A percentile compares a stretch with the other conserved stretches of the same genome.
Evolutionary conservation across 2,329 filamentous ascomycete species (phyloP).

Genomic region (Incumbomyces delicatus): DNA sequence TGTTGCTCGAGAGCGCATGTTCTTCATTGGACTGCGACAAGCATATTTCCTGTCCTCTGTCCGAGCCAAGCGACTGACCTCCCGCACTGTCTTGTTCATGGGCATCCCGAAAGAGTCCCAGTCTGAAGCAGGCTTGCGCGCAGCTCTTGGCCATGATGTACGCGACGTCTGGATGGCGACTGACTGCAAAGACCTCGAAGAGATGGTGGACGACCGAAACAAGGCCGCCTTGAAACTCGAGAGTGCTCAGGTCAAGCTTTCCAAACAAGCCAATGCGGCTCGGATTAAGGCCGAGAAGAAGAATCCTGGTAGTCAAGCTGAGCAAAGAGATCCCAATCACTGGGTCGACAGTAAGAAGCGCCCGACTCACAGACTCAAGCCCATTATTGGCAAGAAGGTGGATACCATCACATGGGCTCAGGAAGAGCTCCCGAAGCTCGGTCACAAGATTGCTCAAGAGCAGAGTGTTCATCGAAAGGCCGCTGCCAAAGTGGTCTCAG

Average conservation of each 20-base stretch:
- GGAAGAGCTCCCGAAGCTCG: slow-evolving; percentile 59
- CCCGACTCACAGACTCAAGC: slow-evolving; percentile 61
- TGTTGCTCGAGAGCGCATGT: slow-evolving; percentile 77
- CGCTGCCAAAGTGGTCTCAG: slow-evolving; percentile 55
- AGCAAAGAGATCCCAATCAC: slow-evolving; percentile 9
- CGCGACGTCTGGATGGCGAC: slow-evolving; percentile 73
- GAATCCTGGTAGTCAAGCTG: slow-evolving; percentile 48
- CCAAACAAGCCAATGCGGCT: slow-evolving; percentile 64
- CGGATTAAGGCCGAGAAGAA: slow-evolving; percentile 49
- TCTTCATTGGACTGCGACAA: slow-evolving; percentile 82
- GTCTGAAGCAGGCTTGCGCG: slow-evolving; percentile 61
- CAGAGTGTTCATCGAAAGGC: slow-evolving; percentile 54
- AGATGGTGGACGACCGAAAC: slow-evolving; percentile 70
- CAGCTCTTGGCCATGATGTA: slow-evolving; percentile 68
- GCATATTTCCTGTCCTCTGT: slow-evolving; percentile 79
- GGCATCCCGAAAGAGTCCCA: slow-evolving; percentile 71
- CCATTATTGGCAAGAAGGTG: slow-evolving; percentile 50
- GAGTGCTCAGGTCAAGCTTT: slow-evolving; percentile 73
- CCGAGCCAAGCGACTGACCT: slow-evolving; percentile 76
- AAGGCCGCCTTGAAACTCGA: slow-evolving; percentile 70
- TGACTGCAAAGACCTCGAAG: slow-evolving; percentile 64
- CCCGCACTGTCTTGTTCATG: slow-evolving; percentile 78
- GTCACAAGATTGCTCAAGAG: slow-evolving; percentile 61
- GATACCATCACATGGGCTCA: slow-evolving; percentile 56
- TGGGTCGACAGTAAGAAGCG: slow-evolving; percentile 61